Percentiles rank a stretch among this genome's conserved stretches.
Evolutionary conservation across 495 filamentous ascomycete genomes (phyloP).

Genomic region (Penicillium coprophilum): DNA sequence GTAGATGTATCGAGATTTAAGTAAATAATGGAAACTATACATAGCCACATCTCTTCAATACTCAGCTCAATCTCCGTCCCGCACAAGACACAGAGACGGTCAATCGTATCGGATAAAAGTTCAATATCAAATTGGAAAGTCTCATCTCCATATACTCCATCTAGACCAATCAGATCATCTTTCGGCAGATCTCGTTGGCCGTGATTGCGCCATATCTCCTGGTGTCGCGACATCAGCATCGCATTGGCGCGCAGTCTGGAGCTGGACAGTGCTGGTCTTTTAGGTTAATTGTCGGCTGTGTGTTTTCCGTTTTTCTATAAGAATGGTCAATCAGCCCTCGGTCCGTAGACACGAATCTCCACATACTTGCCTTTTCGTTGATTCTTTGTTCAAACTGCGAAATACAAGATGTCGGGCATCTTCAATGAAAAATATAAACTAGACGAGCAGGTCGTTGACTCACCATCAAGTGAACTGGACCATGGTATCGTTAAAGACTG

Average conservation of each 20-base stretch:
- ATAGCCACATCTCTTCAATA: background rate
- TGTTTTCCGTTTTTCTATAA: slow-evolving; percentile 1
- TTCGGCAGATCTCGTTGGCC: slow-evolving; percentile 11
- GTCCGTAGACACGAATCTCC: too few species aligned
- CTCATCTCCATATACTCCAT: too few species aligned
- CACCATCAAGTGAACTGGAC: slow-evolving; percentile 19
- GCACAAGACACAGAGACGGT: too few species aligned
- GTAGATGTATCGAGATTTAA: background rate
- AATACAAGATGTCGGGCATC: slow-evolving; percentile 3
- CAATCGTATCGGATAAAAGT: too few species aligned
- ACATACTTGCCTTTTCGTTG: background rate
- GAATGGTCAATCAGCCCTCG: background rate
- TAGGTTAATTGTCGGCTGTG: too few species aligned
- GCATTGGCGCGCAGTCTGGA: background rate
- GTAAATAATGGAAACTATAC: background rate
- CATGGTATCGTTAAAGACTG: slow-evolving; percentile 35
- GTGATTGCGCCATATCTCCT: slow-evolving; percentile 30
- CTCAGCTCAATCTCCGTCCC: too few species aligned
- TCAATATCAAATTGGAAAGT: too few species aligned
- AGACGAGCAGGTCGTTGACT: slow-evolving; percentile 13
- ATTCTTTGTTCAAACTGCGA: background rate
- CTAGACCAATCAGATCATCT: too few species aligned
- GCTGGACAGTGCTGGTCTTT: too few species aligned
- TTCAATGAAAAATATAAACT: slow-evolving; percentile 14
- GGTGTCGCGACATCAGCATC: slow-evolving; percentile 21